Evolutionary conservation across 345 rosid species (phyloP), one percentile per base, ranked within the genome.

Genomic region (Camelina laxa): DNA sequence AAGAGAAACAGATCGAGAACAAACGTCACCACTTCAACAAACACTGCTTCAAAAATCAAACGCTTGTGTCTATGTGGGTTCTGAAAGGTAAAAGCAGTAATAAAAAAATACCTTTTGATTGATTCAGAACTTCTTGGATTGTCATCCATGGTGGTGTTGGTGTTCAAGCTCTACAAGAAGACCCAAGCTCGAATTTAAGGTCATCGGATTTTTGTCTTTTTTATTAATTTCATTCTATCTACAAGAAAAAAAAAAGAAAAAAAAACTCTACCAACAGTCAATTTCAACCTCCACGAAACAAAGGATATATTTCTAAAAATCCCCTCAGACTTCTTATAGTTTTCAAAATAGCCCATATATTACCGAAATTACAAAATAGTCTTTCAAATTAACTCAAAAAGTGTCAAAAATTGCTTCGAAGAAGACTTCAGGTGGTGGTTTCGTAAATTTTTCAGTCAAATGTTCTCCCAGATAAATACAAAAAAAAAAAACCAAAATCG

Each of bases 141-240:
- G 14, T 73, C 65, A 57, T 57, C 72, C 78, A 74, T 76, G 30
- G 30, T 27, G 62, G 36, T 76, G n/a, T n/a, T n/a, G 68, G 38
- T 75, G 56, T 30, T 75, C 31, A 73, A 42, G 64, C 54, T 19
- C 48, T 39, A 27, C 30, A 27, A 27, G 24, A 22, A 4, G 20
- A 72, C 63, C 69, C 5, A 69, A 75, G 74, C 69, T 75, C 64
- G 17, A 42, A 44, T 21, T 75, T 5, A 67, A 59, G 61, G 53
- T 51, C 69, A 69, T 69, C 50, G 67, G 48, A 70, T 53, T 64
- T 27, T 64, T 56, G 68, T 2, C 42, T 64, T 11, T 9, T 24
- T 33, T 57, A 5, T 9, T 33, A 21, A 16, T 60, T 55, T 39
- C 61, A 30, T 7, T 65, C 41, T 33, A 17, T 57, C 42, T 62